Percentiles rank a stretch among this genome's conserved stretches.
phyloP scores from a whole-genome alignment of 2,329 filamentous ascomycete genomes.

The Capronia americana region DNA sequence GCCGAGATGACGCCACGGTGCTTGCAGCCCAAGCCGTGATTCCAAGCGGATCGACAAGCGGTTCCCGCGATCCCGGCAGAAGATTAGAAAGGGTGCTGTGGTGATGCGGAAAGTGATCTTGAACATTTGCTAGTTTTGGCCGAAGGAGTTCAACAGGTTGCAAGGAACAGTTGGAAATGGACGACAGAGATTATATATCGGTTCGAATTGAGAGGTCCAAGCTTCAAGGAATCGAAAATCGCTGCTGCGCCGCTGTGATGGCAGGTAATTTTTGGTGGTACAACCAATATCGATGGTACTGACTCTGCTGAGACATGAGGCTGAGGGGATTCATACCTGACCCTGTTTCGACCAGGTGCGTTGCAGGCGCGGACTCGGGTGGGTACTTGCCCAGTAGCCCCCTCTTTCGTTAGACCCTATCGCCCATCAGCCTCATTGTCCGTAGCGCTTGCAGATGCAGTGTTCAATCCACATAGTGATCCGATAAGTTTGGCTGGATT shows the following conservation, averaged over 20 bases:
- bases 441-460: too few species aligned
- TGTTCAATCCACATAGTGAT: too few species aligned
- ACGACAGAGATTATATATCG: neutral
- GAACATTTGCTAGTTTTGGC: neutral
- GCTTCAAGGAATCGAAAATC: neutral
- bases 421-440: too few species aligned
- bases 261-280: neutral
- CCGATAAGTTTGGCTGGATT: too few species aligned
- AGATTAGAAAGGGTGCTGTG: neutral
- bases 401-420: too few species aligned
- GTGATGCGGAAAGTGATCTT: neutral
- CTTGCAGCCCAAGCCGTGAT: neutral
- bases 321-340: too few species aligned
- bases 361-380: too few species aligned
- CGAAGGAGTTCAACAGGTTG: neutral
- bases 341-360: too few species aligned
- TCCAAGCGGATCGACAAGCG: neutral
- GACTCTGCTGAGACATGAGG: too few species aligned
- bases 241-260: neutral
- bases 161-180: neutral
- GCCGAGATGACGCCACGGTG: too few species aligned
- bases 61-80: neutral
- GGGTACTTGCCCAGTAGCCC: too few species aligned
- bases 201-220: neutral
- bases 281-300: neutral